These are phyloP conservation scores for Solanum hybrid DNA, from an alignment of 305 asterid genomes.

Conservation along the genomic window DNA sequence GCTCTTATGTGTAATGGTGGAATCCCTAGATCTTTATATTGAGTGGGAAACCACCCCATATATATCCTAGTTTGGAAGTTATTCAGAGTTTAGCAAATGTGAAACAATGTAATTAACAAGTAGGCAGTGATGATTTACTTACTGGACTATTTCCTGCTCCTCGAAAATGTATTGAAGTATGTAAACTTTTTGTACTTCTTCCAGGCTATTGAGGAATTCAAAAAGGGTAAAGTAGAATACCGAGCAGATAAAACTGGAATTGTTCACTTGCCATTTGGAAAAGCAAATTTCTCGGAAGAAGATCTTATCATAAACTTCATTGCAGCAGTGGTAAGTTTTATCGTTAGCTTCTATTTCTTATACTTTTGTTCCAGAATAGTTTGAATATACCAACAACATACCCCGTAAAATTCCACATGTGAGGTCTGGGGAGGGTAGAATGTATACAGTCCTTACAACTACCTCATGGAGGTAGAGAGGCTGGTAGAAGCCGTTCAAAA, in stretches of 20 bases:
- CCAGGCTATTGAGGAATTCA: constrained; percentile 95
- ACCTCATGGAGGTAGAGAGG: not conserved
- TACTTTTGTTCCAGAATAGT: not conserved
- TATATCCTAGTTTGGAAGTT: not conserved
- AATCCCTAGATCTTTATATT: not conserved
- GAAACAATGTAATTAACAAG: not conserved
- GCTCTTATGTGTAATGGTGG: not conserved
- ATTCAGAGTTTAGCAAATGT: not conserved
- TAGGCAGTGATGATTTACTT: not conserved
- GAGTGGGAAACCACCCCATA: not conserved
- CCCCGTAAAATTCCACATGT: not conserved
- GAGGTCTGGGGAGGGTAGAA: not conserved
- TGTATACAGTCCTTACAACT: not conserved
- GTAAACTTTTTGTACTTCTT: not conserved
- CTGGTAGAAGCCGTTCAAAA: not conserved
- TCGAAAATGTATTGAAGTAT: not conserved
- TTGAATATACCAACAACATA: not conserved
- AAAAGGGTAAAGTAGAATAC: constrained; percentile 92
- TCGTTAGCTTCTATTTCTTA: not conserved
- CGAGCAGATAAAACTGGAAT: constrained; percentile 99
- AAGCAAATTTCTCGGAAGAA: constrained; percentile 77
- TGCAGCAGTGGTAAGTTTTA: constrained; percentile 62
- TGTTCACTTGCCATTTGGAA: constrained; percentile 92
- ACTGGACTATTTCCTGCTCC: not conserved
- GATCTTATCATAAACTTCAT: constrained; percentile 73